Base-by-base conservation (phyloP, 2,329 filamentous ascomycete genomes). In the Phaeosphaeria sp. region DNA sequence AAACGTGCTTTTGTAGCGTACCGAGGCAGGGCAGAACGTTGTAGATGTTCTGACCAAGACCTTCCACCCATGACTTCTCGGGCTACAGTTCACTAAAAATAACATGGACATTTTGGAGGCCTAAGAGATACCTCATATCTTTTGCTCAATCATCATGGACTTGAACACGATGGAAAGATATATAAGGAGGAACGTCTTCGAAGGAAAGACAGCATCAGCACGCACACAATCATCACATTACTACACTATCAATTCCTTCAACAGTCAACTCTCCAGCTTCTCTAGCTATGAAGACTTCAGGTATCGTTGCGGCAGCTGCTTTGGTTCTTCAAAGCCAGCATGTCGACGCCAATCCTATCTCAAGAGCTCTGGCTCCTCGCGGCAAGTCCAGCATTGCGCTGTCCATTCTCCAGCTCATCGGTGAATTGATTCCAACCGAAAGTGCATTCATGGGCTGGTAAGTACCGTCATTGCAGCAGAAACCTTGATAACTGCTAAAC, bases 321-420 rank as follows among this genome's bases (percentile, higher is more conserved):
- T 15, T 43, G 40, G 40, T 20, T 18, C 48, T 50, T 24, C 48
- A 50, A 21, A 25, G 33, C 36, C 33, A 50, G 17, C 30, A 50
- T 33, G 33, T 25, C 25, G 33, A 50, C n/a, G 48, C 48, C 6
- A 24, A 7, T n/a, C 48, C 36, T 15, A 27, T 25, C 18, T 24
- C 48, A 42, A 17, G 3, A 24, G 30, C 30, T 36, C 33, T 50
- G 21, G n/a, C 18, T 2, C 33, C 48, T 42, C 48, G 48, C 6
- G 18, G 33, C 11, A 50, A 50, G 48, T 33, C 48, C 13, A 22
- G 39, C 39, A 40, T 42, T 25, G 21, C 39, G 21, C 18, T 24
- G 8, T 40, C 48, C 13, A 20, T 50, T 22, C 48, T 50, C 22
- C 33, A 50, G 39, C 36, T 50, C 48, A 40, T 50, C 33, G 20